Conservation (phyloP, 116 monocot species). For the Zostera marina region DNA sequence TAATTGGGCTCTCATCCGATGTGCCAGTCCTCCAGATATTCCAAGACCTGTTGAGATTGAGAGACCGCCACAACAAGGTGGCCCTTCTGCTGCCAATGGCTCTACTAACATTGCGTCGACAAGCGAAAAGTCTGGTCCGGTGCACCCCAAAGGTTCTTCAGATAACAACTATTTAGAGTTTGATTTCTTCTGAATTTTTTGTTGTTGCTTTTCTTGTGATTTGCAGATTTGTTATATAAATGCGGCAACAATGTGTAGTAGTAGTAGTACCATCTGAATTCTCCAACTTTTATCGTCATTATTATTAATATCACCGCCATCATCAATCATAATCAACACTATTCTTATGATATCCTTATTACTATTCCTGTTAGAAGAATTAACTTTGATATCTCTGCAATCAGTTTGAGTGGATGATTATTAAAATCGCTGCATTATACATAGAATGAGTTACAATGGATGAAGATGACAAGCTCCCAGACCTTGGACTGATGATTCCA, state of each 20-base stretch:
- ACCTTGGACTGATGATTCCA: no score
- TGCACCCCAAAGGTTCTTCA: constrained; percentile 13
- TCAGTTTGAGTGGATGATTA: no score
- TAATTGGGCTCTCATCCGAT: constrained; percentile 45
- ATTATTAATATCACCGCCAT: no score
- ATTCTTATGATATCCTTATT: no score
- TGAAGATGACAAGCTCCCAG: no score
- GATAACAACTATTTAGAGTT: constrained; percentile 29
- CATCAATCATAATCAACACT: no score
- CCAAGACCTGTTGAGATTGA: constrained; percentile 27
- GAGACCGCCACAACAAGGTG: neutral
- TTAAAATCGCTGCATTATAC: no score
- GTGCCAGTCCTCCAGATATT: constrained; percentile 38
- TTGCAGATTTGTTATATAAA: neutral
- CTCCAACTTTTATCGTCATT: neutral
- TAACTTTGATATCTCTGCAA: no score
- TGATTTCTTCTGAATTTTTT: constrained; percentile 37
- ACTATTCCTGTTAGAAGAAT: no score
- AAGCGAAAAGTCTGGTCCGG: constrained; percentile 11
- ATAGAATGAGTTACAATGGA: no score
- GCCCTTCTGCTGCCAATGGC: no score
- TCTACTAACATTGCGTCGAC: constrained; percentile 10
- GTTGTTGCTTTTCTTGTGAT: constrained; percentile 2
- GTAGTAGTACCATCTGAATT: neutral
- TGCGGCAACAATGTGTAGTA: neutral